Percentiles rank a stretch among this genome's conserved stretches.
phyloP scores from a whole-genome alignment of 768 basidiomycete species.

The Boletus insuetus region DNA sequence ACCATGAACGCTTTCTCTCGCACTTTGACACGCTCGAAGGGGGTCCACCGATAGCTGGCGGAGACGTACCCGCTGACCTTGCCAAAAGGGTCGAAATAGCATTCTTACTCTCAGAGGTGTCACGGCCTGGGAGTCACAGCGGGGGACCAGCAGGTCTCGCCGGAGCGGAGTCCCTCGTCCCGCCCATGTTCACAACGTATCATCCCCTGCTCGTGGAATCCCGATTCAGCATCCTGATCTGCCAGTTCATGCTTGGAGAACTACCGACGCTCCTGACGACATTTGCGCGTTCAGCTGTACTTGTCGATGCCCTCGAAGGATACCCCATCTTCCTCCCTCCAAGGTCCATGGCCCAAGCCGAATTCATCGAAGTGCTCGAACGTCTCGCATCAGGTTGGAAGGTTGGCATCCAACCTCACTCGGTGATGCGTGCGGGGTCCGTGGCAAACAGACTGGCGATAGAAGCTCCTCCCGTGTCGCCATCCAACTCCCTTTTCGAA shows the following conservation, averaged over 20 bases:
- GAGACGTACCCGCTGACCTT: conserved; percentile 34
- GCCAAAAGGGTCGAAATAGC: conserved; percentile 62
- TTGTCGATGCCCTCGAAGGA: conserved; percentile 82
- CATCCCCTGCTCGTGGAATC: conserved; percentile 89
- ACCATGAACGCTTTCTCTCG: conserved; percentile 79
- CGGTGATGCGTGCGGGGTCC: conserved; percentile 31
- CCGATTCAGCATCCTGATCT: conserved; percentile 76
- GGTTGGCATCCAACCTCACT: conserved; percentile 59
- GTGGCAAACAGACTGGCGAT: conserved; percentile 46
- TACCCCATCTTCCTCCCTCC: conserved; percentile 88
- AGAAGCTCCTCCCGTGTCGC: conserved; percentile 28
- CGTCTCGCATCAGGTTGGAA: conserved; percentile 77
- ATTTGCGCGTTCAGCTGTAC: conserved; percentile 61
- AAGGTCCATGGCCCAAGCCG: conserved; percentile 85
- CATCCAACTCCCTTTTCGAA: conserved; percentile 22
- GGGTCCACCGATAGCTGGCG: conserved; percentile 12
- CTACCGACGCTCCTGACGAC: conserved; percentile 58
- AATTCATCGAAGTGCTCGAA: conserved; percentile 83
- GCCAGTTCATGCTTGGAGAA: conserved; percentile 75
- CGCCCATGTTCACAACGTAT: conserved; percentile 80
- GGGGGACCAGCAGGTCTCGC: conserved; percentile 34
- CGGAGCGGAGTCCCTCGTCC: conserved; percentile 35
- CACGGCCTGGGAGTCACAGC: conserved; percentile 58
- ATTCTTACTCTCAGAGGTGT: conserved; percentile 63
- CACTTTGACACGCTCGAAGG: conserved; percentile 79